These are phyloP conservation scores for Umbelopsis sp. DNA, from an alignment of 192 early-diverging fungal species.

Conservation along the genomic window DNA sequence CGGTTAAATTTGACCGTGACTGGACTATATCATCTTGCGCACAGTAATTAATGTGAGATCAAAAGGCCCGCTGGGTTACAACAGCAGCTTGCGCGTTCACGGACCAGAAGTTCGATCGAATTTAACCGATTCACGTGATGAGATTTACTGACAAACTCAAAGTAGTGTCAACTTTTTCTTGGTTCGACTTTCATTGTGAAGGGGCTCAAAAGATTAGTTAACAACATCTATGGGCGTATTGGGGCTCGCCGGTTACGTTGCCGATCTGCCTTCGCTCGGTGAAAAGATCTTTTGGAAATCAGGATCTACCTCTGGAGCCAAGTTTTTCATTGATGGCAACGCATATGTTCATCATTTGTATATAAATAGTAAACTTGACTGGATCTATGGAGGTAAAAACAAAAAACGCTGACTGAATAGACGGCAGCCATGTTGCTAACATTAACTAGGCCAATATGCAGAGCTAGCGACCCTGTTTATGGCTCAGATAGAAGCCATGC, in stretches of 20 bases:
- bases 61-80: no score
- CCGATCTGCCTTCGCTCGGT: conserved; percentile 16
- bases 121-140: not conserved
- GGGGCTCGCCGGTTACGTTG: conserved; percentile 29
- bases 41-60: no score
- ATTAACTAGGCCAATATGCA: conserved; percentile 39
- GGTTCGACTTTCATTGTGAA: not conserved
- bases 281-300: conserved; percentile 7
- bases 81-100: no score
- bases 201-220: not conserved
- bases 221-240: conserved; percentile 28
- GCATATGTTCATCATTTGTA: conserved; percentile 55
- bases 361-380: conserved; percentile 39
- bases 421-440: not conserved
- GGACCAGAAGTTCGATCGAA: no score
- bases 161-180: not conserved
- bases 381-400: conserved; percentile 49
- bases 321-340: conserved; percentile 55
- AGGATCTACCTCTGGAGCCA: not conserved
- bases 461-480: conserved; percentile 38
- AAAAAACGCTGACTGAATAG: not conserved
- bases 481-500: conserved; percentile 32
- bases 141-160: not conserved
- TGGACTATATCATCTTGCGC: no score
- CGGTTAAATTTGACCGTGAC: no score